A percentile compares a stretch with the other conserved stretches of the same genome.
Evolutionary conservation across 495 filamentous ascomycete species (phyloP).

Genomic region (Terfezia boudieri): DNA sequence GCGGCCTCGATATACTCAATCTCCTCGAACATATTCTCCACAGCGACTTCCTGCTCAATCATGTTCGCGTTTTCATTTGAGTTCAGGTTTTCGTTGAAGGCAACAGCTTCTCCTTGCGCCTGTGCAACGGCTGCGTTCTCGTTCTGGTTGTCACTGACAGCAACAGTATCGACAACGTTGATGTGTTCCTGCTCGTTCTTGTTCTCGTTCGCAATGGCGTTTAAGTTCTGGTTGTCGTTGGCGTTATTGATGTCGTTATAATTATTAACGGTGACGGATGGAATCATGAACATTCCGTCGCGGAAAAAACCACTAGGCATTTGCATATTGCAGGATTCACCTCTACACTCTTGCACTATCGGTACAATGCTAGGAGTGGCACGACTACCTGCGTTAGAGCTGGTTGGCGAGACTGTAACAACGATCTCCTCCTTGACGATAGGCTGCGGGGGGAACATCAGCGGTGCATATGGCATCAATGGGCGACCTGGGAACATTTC

Average conservation of each 20-base stretch:
- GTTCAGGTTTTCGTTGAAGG: background rate
- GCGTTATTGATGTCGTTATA: constrained; percentile 20
- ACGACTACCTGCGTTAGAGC: background rate
- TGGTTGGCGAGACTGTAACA: constrained; percentile 9
- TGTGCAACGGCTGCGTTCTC: background rate
- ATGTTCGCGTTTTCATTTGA: constrained; percentile 6
- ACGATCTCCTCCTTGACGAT: constrained; percentile 20
- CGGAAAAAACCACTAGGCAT: constrained; percentile 19
- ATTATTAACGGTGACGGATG: constrained; percentile 19
- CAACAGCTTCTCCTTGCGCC: background rate
- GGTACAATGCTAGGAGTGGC: constrained; percentile 2
- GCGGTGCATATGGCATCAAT: constrained; percentile 4
- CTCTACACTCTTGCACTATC: background rate
- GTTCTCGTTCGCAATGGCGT: constrained; percentile 16
- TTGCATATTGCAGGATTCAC: constrained; percentile 10
- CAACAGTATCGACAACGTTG: background rate
- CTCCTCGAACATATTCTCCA: constrained; percentile 14
- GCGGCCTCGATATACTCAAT: constrained; percentile 15
- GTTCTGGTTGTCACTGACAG: background rate
- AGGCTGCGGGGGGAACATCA: constrained; percentile 15
- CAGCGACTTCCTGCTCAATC: constrained; percentile 15
- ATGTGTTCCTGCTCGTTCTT: background rate
- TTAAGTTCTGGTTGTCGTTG: constrained; percentile 18
- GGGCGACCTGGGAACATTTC: background rate
- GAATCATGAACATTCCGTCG: constrained; percentile 18